phyloP scores from a whole-genome alignment of 2,329 filamentous ascomycete species.

The Fusarium lateritium region DNA sequence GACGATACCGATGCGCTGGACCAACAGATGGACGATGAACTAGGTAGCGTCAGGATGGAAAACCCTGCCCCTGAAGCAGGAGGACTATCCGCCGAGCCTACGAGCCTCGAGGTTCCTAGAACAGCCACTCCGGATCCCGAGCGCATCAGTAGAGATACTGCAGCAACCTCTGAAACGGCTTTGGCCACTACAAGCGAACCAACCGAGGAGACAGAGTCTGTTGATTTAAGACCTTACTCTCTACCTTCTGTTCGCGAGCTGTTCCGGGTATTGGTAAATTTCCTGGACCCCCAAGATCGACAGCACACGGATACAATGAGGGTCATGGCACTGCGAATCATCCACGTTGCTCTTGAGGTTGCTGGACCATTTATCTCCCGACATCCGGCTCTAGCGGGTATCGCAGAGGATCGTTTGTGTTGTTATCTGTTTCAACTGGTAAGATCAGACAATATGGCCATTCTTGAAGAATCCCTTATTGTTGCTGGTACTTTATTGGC shows the following conservation, averaged over 20 bases:
- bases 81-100: constrained; percentile 34
- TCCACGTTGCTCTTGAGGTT: constrained; percentile 96
- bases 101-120: constrained; percentile 39
- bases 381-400: constrained; percentile 86
- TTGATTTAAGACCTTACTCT: constrained; percentile 88
- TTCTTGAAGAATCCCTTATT: constrained; percentile 91
- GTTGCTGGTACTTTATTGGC: constrained; percentile 92
- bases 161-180: constrained; percentile 61
- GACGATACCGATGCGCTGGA: constrained; percentile 77
- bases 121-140: constrained; percentile 39
- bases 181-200: constrained; percentile 50
- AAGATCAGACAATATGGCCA: constrained; percentile 94
- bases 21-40: constrained; percentile 75
- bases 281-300: constrained; percentile 92
- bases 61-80: constrained; percentile 38
- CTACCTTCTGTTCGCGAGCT: constrained; percentile 94
- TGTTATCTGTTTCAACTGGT: constrained; percentile 96
- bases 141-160: constrained; percentile 65
- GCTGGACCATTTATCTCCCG: constrained; percentile 94
- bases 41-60: constrained; percentile 87
- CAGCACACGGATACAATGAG: constrained; percentile 96
- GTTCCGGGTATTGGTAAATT: constrained; percentile 92
- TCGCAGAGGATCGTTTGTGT: constrained; percentile 94
- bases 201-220: constrained; percentile 60
- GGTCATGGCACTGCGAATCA: constrained; percentile 96